Evolutionary conservation across 2,329 filamentous ascomycete genomes (phyloP).

Genomic region (Emergomyces pasteurianus): DNA sequence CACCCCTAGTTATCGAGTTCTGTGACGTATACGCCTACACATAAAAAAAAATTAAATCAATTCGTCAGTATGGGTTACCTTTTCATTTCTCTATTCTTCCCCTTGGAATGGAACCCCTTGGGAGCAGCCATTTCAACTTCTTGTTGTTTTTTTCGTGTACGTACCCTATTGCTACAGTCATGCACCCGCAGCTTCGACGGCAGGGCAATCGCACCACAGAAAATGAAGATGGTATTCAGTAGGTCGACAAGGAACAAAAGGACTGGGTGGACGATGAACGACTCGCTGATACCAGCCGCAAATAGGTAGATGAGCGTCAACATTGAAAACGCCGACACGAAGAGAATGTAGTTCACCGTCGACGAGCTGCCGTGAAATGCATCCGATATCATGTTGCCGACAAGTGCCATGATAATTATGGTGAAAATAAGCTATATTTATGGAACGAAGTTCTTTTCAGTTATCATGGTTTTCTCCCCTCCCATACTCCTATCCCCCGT

Average conservation of each 20-base stretch:
- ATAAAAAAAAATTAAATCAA: neutral
- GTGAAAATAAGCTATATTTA: slow-evolving; percentile 44
- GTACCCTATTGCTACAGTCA: slow-evolving; percentile 36
- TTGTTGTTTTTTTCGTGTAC: slow-evolving; percentile 8
- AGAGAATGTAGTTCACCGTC: slow-evolving; percentile 45
- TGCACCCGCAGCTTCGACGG: slow-evolving; percentile 34
- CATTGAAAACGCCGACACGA: slow-evolving; percentile 36
- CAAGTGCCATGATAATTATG: slow-evolving; percentile 47
- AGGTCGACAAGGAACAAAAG: slow-evolving; percentile 34
- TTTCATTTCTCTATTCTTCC: too few species aligned
- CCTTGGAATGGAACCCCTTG: neutral
- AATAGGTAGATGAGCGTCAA: slow-evolving; percentile 38
- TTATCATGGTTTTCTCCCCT: neutral
- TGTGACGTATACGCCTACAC: slow-evolving; percentile 26
- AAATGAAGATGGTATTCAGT: slow-evolving; percentile 38
- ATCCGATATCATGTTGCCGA: slow-evolving; percentile 51
- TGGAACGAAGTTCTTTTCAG: slow-evolving; percentile 4
- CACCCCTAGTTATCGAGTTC: slow-evolving; percentile 37
- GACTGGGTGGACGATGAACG: slow-evolving; percentile 31
- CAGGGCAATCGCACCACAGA: slow-evolving; percentile 37
- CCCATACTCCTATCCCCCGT: neutral
- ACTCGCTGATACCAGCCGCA: slow-evolving; percentile 29
- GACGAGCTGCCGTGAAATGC: slow-evolving; percentile 38
- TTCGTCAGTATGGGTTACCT: neutral
- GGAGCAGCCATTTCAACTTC: neutral